These are phyloP conservation scores for Venturia oleaginea DNA, from an alignment of 2,329 filamentous ascomycete species.

Conservation along the genomic window DNA sequence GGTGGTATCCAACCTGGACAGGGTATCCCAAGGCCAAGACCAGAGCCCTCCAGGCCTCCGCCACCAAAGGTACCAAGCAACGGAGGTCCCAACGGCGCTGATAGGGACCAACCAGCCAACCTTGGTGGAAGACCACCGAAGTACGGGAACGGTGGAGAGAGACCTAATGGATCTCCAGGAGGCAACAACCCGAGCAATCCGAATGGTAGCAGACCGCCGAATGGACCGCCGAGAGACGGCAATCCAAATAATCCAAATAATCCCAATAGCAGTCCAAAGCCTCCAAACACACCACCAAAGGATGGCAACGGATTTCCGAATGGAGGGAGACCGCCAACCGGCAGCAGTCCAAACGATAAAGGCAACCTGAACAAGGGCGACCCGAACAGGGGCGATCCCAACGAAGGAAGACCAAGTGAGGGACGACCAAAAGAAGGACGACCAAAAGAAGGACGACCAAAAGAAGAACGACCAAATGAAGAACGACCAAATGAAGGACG, in stretches of 20 bases:
- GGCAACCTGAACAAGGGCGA: no score
- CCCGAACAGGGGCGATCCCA: no score
- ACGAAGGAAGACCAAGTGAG: no score
- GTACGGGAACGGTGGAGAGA: not conserved
- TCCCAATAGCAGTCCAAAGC: not conserved
- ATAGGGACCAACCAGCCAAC: not conserved
- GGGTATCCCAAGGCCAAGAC: not conserved
- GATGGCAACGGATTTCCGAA: no score
- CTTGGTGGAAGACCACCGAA: not conserved
- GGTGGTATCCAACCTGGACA: not conserved
- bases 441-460: no score
- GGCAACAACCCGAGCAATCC: not conserved
- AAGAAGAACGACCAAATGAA: not conserved
- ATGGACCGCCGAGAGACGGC: not conserved
- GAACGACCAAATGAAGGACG: not conserved
- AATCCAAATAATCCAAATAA: not conserved
- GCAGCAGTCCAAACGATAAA: no score
- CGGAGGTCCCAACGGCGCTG: not conserved
- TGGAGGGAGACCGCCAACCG: no score
- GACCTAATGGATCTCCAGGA: no score
- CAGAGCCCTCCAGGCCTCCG: not conserved
- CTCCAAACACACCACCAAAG: no score
- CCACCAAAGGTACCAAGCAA: not conserved
- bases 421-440: no score
- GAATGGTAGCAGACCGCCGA: not conserved